Evolutionary conservation across 768 basidiomycete species (phyloP), one percentile per base, ranked within the genome.

Genomic region (Leccinum variicolor): DNA sequence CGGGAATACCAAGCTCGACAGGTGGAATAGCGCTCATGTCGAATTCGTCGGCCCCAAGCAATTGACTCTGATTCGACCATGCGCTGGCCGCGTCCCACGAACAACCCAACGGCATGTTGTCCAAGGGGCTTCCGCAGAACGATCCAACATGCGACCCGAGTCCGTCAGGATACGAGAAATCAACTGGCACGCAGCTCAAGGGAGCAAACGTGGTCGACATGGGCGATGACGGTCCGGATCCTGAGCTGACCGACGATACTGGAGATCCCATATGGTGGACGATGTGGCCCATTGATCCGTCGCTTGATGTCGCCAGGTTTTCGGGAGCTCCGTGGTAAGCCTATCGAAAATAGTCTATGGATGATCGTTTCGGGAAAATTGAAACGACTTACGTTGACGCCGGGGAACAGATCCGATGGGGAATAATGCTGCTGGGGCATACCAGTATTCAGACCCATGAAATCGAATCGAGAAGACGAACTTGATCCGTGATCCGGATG

Each of bases 21-120:
- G 86, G 81, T 2, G 85, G 86, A 61, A 89, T 89, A 23, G 84
- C 74, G 62, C 65, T 73, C 61, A 89, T 70, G 65, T 88, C 86
- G 67, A 88, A 89, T 72, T 89, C 87, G 68, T 86, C 84, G 55
- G 77, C 79, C 39, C 74, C 74, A 47, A 88, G 72, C 55, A 75
- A 62, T 50, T 73, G 69, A 62, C 61, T 23, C 64, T 77, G 58
- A 68, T 65, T 66, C 7, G 67, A 69, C 76, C 77, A 77, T 53
- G 72, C 56, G 28, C 66, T 53, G 29, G 65, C 61, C 6, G 66
- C 55, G 3, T 68, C 69, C 73, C 75, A 77, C 31, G 66, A 50
- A 45, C 74, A 75, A 15, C 64, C 70, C 34, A 73, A 63, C 19
- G 66, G 71, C 19, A 66, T 51, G 39, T 62, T 64, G 36, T 73